Evolutionary conservation across 2,329 filamentous ascomycete species (phyloP), one percentile per base, ranked within the genome.

Genomic region (Diplocarpon rosae): DNA sequence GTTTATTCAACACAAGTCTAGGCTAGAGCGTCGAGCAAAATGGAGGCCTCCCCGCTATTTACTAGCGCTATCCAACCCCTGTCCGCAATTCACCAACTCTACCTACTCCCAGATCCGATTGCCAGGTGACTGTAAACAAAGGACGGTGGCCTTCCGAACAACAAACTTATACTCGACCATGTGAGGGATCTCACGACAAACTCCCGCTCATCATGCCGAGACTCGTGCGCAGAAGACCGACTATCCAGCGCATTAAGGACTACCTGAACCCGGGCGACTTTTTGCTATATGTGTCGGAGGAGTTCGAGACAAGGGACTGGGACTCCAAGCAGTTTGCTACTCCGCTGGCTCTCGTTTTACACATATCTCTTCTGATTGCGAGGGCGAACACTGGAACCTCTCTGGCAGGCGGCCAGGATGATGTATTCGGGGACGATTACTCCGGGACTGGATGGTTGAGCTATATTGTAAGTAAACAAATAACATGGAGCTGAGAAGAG

Each of bases 241-340:
- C 95, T 55, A 62, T 68, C 27, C 83, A 96, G 72, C 85, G 90
- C 63, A 74, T 96, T 63, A 78, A 79, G 61, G 73, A 84, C 45
- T 79, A 79, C 63, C 69, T 95, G 47, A 90, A 96, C 60, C 87
- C 86, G 2, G 82, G 85, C 68, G 92, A 98, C 66, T 85, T 90
- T 59, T 68, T 92, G 43, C 77, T 98, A 14, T 95, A 87, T 84
- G 65, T 94, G 1, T 93, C 86, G 0, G 90, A 96, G 62, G 86
- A 95, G 66, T 75, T 98, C 48, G 89, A 95, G 62, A 87, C 87
- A 24, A 81, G 83, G 59, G 85, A 95, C 56, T 93, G 88, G 80
- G 85, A 95, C 55, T 86, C 90, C 15, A 82, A 85, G 54, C 68
- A 79, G 30, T 83, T 86, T 63, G 84, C 86, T 20, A 76, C 79